These are phyloP conservation scores for Suillus weaverae DNA, from an alignment of 768 basidiomycete species.

Conservation along the genomic window DNA sequence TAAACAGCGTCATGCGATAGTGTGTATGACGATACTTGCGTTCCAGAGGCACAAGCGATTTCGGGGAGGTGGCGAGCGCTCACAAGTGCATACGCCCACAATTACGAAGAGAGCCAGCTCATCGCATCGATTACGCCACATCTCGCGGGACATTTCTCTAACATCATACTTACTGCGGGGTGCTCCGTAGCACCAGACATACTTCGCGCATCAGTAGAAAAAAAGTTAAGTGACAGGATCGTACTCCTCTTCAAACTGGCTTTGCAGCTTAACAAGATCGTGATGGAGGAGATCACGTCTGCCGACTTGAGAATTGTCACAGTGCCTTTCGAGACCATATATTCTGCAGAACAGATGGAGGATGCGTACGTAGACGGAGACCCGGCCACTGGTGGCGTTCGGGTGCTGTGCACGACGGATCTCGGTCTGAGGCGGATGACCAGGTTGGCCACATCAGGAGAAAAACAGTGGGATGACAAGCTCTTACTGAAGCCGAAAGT, in stretches of 20 bases:
- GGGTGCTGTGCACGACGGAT: conserved; percentile 38
- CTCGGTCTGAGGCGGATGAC: conserved; percentile 36
- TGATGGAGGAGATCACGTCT: conserved; percentile 34
- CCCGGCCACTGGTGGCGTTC: conserved; percentile 7
- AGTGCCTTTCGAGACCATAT: conserved; percentile 19
- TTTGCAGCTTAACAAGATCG: conserved; percentile 40
- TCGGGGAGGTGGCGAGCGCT: conserved; percentile 48
- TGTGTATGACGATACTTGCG: not conserved
- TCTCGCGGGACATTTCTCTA: not conserved
- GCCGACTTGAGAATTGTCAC: conserved; percentile 31
- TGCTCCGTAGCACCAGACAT: conserved; percentile 10
- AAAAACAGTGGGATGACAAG: conserved; percentile 32
- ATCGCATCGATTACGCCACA: not conserved
- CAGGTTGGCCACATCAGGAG: conserved; percentile 26
- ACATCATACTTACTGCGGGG: conserved; percentile 7
- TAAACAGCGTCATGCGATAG: not conserved
- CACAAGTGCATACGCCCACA: conserved; percentile 33
- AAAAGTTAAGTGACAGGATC: conserved; percentile 40
- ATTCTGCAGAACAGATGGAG: conserved; percentile 28
- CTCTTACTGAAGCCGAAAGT: conserved; percentile 39
- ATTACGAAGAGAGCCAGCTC: conserved; percentile 2
- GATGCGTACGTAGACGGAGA: conserved; percentile 33
- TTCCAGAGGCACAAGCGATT: conserved; percentile 44
- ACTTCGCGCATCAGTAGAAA: conserved; percentile 37
- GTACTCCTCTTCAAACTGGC: conserved; percentile 41